A percentile compares a stretch with the other conserved stretches of the same genome.
Evolutionary conservation across 2,329 filamentous ascomycete species (phyloP).

Genomic region (Ophiostoma ulmi): DNA sequence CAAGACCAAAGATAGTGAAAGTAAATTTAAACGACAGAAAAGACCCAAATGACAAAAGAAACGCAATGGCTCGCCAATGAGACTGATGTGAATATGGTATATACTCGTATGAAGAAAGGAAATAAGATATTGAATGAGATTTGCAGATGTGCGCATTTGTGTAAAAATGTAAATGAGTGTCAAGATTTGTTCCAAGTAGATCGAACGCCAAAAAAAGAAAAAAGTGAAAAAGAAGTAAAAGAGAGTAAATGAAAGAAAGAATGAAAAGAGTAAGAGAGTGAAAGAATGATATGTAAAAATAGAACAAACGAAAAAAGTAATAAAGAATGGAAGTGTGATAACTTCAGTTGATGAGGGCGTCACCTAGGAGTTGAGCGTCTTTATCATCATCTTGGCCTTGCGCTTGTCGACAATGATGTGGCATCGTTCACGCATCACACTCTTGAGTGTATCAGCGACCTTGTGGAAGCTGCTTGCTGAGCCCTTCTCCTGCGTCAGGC

Average conservation of each 20-base stretch:
- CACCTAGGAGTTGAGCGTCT: slow-evolving; percentile 48
- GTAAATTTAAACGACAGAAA: neutral
- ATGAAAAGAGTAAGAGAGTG: neutral
- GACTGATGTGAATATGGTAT: neutral
- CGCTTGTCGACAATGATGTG: slow-evolving; percentile 64
- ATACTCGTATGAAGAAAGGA: neutral
- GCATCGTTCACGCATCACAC: slow-evolving; percentile 59
- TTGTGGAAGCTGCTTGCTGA: slow-evolving; percentile 83
- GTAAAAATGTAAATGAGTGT: neutral
- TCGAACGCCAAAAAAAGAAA: neutral
- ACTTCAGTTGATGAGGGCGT: neutral
- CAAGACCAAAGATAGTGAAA: neutral
- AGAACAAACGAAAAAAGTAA: neutral
- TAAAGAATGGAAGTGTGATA: neutral
- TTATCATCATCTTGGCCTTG: slow-evolving; percentile 68
- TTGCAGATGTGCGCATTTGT: neutral
- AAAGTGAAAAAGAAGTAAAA: neutral
- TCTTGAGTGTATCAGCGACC: slow-evolving; percentile 70
- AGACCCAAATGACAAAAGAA: neutral
- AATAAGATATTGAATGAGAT: neutral
- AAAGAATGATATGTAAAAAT: neutral
- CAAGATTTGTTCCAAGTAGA: neutral
- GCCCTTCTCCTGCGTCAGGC: slow-evolving; percentile 86
- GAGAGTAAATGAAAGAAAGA: neutral
- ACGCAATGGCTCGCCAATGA: neutral